Evolutionary conservation across 257 asterid genomes (phyloP).

Genomic region (Solanum etuberosum): DNA sequence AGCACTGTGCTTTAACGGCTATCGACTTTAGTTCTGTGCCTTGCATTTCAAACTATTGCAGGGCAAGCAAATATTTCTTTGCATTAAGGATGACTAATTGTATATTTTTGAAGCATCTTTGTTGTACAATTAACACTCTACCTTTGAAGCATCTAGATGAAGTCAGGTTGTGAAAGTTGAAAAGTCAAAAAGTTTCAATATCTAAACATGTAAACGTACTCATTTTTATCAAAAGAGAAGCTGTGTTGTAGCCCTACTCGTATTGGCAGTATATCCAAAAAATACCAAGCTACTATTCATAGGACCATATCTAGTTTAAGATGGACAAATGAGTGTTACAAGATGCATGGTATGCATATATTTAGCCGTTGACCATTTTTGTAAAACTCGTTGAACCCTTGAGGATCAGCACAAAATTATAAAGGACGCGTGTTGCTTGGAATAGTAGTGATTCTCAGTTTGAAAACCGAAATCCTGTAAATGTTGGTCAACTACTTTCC

Average conservation of each 20-base stretch:
- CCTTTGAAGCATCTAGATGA: not conserved
- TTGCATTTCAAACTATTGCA: not conserved
- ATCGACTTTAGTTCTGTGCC: not conserved
- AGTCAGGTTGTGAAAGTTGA: not conserved
- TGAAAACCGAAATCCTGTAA: not conserved
- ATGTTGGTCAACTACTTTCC: not conserved
- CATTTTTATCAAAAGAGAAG: not conserved
- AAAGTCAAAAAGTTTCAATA: not conserved
- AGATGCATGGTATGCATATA: not conserved
- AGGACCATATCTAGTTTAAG: not conserved
- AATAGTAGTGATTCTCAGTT: not conserved
- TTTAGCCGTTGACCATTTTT: not conserved
- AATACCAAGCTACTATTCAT: not conserved
- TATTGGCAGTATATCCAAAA: not conserved
- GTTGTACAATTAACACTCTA: not conserved
- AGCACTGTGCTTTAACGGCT: not conserved
- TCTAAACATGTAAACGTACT: not conserved
- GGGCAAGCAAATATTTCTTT: not conserved
- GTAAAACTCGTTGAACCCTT: not conserved
- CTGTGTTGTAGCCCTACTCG: not conserved
- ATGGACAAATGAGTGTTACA: not conserved
- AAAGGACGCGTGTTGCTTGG: not conserved
- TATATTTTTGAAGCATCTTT: not conserved
- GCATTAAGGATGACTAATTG: not conserved
- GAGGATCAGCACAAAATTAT: not conserved